Base-by-base conservation (phyloP, 805 yeast species). In the Wickerhamomyces mucosus region DNA sequence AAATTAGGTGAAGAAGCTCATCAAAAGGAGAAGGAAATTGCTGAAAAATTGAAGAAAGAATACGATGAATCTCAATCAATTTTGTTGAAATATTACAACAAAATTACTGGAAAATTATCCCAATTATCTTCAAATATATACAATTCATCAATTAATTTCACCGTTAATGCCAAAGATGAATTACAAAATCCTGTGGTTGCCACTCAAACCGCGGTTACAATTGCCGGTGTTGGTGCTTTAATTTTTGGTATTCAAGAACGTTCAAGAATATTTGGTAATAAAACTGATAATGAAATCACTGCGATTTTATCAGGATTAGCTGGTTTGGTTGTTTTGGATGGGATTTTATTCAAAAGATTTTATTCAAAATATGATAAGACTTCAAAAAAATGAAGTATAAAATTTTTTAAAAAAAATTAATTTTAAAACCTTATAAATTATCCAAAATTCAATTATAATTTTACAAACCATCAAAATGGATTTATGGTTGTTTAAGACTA, bases 181-280 rank as follows among this genome's bases (percentile, higher is more conserved):
- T 59, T 75, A 40, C 63, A 72, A 45, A 75, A 76, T 58, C 83
- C 83, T 0, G 78, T 69, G 4, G 78, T 76, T 28, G 55, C 69
- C 14, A 52, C 70, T 20, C 80, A 75, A 51, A 53, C 67, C 3
- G 58, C 70, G 13, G 59, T 72, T 26, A 65, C 72, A 19, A 48
- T 65, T 7, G 64, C 69, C 25, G 69, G 69, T 12, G 48, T 65
- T 21, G 56, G 66, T 17, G 72, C 71, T 4, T 63, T 72, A 17
- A 59, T 70, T 40, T 55, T 58, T 32, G 72, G 68, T 16, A 69
- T 67, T 56, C 45, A 63, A 44, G 70, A 70, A 55, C 65, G 76
- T 58, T 51, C 60, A 42, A 56, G 69, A 59, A 58, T 74, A 46
- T 47, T 62, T 34, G 48, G 53, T 38, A 56, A 53, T 36, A 61